Evolutionary conservation across 2,329 filamentous ascomycete genomes (phyloP).

Genomic region (Rhynchosporium graminicola): DNA sequence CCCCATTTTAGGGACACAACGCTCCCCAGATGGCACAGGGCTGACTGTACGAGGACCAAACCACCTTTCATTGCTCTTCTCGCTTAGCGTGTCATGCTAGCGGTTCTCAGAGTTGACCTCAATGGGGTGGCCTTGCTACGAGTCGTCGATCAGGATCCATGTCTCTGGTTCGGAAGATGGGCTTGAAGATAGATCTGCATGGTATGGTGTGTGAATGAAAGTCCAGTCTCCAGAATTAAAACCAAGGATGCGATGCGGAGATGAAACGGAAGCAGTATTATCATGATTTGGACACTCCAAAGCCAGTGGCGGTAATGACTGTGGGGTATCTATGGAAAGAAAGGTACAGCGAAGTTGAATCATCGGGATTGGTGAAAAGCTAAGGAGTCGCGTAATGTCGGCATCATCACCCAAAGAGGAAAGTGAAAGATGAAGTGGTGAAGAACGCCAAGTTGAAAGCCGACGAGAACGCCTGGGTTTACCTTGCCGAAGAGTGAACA

Average conservation of each 20-base stretch:
- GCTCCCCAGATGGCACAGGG: conserved; percentile 27
- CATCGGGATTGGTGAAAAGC: conserved; percentile 15
- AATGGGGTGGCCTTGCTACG: conserved; percentile 33
- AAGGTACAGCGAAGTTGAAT: conserved; percentile 33
- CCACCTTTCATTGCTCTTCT: conserved; percentile 33
- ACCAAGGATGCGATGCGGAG: conserved; percentile 7
- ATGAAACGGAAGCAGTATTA: conserved; percentile 17
- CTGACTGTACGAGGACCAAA: conserved; percentile 35
- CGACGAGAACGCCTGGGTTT: conserved; percentile 28
- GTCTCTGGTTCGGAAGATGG: conserved; percentile 33
- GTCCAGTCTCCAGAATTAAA: conserved; percentile 30
- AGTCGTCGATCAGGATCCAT: conserved; percentile 39
- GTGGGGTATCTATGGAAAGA: conserved; percentile 27
- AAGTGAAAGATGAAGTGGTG: conserved; percentile 28
- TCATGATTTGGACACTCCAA: conserved; percentile 18
- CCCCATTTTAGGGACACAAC: conserved; percentile 25
- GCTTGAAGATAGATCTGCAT: conserved; percentile 16
- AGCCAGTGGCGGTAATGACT: conserved; percentile 33
- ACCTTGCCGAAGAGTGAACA: conserved; percentile 28
- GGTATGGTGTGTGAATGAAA: conserved; percentile 28
- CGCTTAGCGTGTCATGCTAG: conserved; percentile 25
- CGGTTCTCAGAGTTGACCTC: conserved; percentile 34
- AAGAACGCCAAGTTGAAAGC: conserved; percentile 24
- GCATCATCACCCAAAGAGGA: conserved; percentile 29
- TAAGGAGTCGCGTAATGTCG: conserved; percentile 29